Conservation (phyloP, 2,329 filamentous ascomycete genomes). For the Fusarium sarcochroum region DNA sequence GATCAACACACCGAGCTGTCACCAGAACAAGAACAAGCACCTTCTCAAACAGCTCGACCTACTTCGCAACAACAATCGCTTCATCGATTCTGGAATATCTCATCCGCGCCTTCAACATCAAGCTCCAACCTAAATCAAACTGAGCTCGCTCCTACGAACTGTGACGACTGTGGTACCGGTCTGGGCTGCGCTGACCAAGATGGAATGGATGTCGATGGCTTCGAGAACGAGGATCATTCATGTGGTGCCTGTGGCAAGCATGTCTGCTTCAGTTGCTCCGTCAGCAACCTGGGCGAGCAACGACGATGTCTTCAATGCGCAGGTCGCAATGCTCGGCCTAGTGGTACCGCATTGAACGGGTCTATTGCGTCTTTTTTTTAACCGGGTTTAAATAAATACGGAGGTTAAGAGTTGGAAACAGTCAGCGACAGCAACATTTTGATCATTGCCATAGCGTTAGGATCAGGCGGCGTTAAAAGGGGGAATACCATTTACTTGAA, state of each 20-base stretch:
- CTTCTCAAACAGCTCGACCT: conserved; percentile 14
- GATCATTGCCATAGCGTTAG: conserved; percentile 4
- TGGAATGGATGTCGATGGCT: conserved; percentile 58
- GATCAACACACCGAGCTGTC: conserved; percentile 20
- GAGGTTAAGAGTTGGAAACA: not conserved
- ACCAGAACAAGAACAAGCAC: conserved; percentile 23
- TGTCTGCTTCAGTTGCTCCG: conserved; percentile 72
- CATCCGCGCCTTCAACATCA: conserved; percentile 52
- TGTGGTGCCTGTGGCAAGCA: conserved; percentile 68
- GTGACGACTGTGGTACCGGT: conserved; percentile 67
- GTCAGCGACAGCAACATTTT: conserved; percentile 1
- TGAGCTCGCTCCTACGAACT: conserved; percentile 53
- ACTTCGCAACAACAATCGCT: conserved; percentile 63
- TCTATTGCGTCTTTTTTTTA: conserved; percentile 44
- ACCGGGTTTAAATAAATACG: not conserved
- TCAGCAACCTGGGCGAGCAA: conserved; percentile 69
- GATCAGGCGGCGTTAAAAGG: conserved; percentile 15
- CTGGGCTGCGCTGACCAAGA: conserved; percentile 46
- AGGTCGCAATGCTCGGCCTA: conserved; percentile 51
- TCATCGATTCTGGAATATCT: conserved; percentile 74
- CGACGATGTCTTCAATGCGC: conserved; percentile 68
- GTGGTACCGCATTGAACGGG: conserved; percentile 38
- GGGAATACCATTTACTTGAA: conserved; percentile 34
- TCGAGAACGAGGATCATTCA: conserved; percentile 47
- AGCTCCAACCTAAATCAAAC: conserved; percentile 39